Percentiles rank a stretch among this genome's conserved stretches.
These are phyloP conservation scores for Carex sylvatica DNA, from an alignment of 202 grass and related monocot species.

Conservation along the genomic window DNA sequence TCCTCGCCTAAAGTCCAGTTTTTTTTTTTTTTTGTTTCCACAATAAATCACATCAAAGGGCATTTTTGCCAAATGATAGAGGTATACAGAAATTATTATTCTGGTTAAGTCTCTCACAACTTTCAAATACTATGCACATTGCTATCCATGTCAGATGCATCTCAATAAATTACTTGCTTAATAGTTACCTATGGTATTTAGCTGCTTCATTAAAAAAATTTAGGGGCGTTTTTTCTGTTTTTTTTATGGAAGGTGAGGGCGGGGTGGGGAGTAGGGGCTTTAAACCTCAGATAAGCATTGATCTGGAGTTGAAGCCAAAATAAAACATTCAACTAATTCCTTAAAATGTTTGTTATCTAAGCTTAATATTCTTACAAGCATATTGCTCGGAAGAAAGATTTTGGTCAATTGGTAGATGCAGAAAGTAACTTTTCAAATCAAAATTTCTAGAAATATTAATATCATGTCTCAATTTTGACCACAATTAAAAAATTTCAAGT, in stretches of 20 bases:
- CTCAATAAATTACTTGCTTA: neutral
- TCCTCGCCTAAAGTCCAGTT: slow-evolving; percentile 43
- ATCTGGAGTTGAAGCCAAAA: neutral
- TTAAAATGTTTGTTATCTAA: neutral
- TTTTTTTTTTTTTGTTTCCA: neutral
- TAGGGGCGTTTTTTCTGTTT: neutral
- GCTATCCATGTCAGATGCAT: neutral
- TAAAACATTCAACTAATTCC: neutral
- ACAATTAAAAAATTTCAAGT: neutral
- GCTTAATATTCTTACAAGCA: slow-evolving; percentile 9
- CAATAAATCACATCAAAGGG: slow-evolving; percentile 3
- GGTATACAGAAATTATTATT: neutral
- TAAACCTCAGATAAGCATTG: neutral
- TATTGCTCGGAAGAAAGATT: neutral
- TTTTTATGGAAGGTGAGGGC: neutral
- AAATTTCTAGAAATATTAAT: neutral
- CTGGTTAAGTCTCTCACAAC: neutral
- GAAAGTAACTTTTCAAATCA: neutral
- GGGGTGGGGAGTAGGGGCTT: neutral
- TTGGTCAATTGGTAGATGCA: neutral
- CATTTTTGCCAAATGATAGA: neutral
- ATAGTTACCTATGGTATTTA: neutral
- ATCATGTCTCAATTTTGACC: neutral
- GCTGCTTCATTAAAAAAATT: neutral
- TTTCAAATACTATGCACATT: slow-evolving; percentile 12